phyloP scores from a whole-genome alignment of 768 basidiomycete species.

The Dentipellis fragilis region DNA sequence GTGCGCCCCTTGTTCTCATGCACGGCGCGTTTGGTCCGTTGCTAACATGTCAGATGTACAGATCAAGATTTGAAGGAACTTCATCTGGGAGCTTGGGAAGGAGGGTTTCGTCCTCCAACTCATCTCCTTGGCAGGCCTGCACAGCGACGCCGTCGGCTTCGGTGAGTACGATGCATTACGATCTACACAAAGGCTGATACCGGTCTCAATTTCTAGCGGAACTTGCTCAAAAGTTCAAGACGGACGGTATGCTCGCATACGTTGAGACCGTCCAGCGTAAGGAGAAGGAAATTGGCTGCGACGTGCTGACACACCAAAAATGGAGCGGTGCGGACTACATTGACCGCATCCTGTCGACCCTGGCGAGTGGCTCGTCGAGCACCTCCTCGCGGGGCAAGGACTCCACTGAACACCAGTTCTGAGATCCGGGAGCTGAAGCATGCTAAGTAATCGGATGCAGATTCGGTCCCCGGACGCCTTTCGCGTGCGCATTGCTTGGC shows the following conservation, averaged over 20 bases:
- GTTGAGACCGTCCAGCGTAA: constrained; percentile 81
- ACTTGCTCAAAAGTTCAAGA: constrained; percentile 69
- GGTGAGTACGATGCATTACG: constrained; percentile 30
- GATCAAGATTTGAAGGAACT: constrained; percentile 72
- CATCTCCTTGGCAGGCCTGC: constrained; percentile 84
- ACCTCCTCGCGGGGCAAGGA: constrained; percentile 78
- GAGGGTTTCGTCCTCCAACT: constrained; percentile 90
- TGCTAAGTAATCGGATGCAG: no score
- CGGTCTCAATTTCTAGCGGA: constrained; percentile 38
- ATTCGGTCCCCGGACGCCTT: no score
- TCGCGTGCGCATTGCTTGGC: no score
- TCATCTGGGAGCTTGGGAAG: constrained; percentile 84
- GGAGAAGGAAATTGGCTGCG: constrained; percentile 81
- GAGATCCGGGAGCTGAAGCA: background rate
- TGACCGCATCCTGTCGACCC: constrained; percentile 72
- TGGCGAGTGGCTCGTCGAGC: constrained; percentile 83
- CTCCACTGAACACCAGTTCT: constrained; percentile 86
- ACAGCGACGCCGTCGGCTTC: constrained; percentile 71
- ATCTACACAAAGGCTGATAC: no score
- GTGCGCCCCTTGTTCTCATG: constrained; percentile 22
- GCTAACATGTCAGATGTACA: constrained; percentile 13
- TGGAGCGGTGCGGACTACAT: constrained; percentile 94
- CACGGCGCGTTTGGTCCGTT: background rate
- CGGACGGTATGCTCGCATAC: constrained; percentile 89
- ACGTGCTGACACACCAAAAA: constrained; percentile 91